phyloP scores from a whole-genome alignment of 331 rosid genomes.

The Spiraea crenata region DNA sequence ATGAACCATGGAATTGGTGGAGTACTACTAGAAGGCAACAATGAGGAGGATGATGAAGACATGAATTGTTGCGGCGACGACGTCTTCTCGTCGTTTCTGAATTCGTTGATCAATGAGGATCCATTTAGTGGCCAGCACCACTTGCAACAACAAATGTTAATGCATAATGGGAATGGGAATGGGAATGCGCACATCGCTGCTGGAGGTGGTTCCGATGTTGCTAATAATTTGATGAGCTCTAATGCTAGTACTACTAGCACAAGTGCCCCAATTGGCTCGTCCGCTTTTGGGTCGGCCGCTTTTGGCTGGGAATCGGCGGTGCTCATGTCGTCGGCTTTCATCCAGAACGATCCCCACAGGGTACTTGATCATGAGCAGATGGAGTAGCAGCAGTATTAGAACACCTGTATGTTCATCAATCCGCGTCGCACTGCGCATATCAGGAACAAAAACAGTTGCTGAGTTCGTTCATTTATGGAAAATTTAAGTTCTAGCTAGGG shows the following conservation, averaged over 20 bases:
- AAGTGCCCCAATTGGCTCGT: neutral
- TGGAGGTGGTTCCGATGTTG: neutral
- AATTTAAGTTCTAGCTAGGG: neutral
- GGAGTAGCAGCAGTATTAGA: neutral
- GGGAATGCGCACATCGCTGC: neutral
- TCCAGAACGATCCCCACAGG: constrained; percentile 32
- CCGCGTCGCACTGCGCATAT: neutral
- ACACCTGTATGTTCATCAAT: no score
- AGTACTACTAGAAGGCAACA: neutral
- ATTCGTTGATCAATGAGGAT: constrained; percentile 69
- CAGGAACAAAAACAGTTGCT: constrained; percentile 7
- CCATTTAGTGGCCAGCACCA: constrained; percentile 44
- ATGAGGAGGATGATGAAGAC: constrained; percentile 25
- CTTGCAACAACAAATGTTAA: neutral
- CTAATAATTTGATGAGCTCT: constrained; percentile 12
- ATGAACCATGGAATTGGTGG: neutral
- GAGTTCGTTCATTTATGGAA: neutral
- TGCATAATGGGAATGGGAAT: constrained; percentile 21
- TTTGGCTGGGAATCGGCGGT: constrained; percentile 49
- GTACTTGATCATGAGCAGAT: constrained; percentile 11
- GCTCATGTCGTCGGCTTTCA: constrained; percentile 29
- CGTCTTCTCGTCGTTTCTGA: constrained; percentile 63
- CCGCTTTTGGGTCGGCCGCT: neutral
- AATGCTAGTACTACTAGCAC: neutral
- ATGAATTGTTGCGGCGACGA: constrained; percentile 48